A percentile compares a stretch with the other conserved stretches of the same genome.
These are phyloP conservation scores for Plectosphaerella cucumerina DNA, from an alignment of 2,329 filamentous ascomycete genomes.

Conservation along the genomic window DNA sequence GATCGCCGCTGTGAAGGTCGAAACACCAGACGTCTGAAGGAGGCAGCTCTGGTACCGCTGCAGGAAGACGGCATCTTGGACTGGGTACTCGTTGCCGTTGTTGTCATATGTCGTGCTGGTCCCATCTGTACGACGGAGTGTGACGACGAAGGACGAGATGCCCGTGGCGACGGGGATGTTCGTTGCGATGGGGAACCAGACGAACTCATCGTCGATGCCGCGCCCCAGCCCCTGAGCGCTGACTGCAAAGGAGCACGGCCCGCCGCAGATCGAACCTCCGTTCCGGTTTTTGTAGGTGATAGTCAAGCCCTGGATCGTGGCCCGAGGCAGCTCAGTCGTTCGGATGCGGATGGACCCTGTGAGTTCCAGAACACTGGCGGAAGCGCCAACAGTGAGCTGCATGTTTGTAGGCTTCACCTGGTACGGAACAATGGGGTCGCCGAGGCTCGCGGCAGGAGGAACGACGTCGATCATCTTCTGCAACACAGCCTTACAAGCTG, in stretches of 20 bases:
- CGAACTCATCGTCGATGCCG: slow-evolving; percentile 59
- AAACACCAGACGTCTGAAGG: slow-evolving; percentile 32
- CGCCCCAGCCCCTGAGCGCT: slow-evolving; percentile 41
- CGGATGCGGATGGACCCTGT: slow-evolving; percentile 54
- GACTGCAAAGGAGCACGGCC: slow-evolving; percentile 39
- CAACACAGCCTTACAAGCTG: slow-evolving; percentile 45
- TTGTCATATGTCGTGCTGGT: slow-evolving; percentile 46
- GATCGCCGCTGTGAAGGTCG: slow-evolving; percentile 43
- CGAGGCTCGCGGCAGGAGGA: slow-evolving; percentile 44
- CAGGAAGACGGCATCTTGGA: slow-evolving; percentile 51
- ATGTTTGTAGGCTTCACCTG: slow-evolving; percentile 55
- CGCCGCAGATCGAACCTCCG: slow-evolving; percentile 41
- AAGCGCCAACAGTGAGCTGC: slow-evolving; percentile 48
- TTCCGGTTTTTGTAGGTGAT: slow-evolving; percentile 53
- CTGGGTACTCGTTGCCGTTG: slow-evolving; percentile 50
- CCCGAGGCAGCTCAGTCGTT: slow-evolving; percentile 41
- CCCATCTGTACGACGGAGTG: slow-evolving; percentile 44
- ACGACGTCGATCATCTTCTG: slow-evolving; percentile 61
- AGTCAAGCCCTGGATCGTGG: slow-evolving; percentile 40
- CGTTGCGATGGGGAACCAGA: slow-evolving; percentile 43
- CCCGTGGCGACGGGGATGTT: slow-evolving; percentile 53
- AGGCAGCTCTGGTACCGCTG: slow-evolving; percentile 56
- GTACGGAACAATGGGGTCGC: slow-evolving; percentile 50
- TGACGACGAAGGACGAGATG: slow-evolving; percentile 57
- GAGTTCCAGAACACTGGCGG: slow-evolving; percentile 43